Conservation (phyloP, 2,329 filamentous ascomycete genomes). For the Aureobasidium sp. region DNA sequence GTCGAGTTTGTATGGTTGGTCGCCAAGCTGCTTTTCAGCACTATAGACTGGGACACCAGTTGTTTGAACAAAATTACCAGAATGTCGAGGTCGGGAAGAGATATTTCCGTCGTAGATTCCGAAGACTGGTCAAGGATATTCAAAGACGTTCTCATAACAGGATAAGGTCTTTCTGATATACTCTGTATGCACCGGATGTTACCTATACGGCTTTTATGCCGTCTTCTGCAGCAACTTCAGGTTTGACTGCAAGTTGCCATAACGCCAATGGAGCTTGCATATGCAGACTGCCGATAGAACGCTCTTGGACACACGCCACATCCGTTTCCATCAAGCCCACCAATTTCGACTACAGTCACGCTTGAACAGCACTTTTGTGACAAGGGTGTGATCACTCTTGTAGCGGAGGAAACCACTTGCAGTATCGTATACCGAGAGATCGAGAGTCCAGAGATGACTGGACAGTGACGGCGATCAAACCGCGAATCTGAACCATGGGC, state of each 20-base stretch:
- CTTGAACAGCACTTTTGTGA: not conserved
- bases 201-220: conserved; percentile 11
- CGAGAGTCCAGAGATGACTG: not conserved
- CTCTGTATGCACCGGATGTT: not conserved
- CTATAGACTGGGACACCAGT: not conserved
- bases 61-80: not conserved
- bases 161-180: conserved; percentile 8
- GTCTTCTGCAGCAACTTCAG: conserved; percentile 3
- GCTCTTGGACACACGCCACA: conserved; percentile 11
- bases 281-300: conserved; percentile 10
- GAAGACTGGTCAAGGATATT: not conserved
- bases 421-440: not conserved
- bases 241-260: conserved; percentile 14
- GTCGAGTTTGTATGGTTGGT: not conserved
- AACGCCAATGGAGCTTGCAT: conserved; percentile 6
- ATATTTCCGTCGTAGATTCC: not conserved
- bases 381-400: not conserved
- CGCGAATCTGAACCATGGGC: not conserved
- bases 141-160: not conserved
- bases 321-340: not conserved
- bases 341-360: not conserved
- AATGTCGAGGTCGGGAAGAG: not conserved
- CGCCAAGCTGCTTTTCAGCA: not conserved
- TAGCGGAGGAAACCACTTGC: not conserved
- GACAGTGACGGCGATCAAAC: not conserved